A percentile compares a stretch with the other conserved stretches of the same genome.
phyloP scores from a whole-genome alignment of 2,329 filamentous ascomycete genomes.

The Scytalidium lignicola region DNA sequence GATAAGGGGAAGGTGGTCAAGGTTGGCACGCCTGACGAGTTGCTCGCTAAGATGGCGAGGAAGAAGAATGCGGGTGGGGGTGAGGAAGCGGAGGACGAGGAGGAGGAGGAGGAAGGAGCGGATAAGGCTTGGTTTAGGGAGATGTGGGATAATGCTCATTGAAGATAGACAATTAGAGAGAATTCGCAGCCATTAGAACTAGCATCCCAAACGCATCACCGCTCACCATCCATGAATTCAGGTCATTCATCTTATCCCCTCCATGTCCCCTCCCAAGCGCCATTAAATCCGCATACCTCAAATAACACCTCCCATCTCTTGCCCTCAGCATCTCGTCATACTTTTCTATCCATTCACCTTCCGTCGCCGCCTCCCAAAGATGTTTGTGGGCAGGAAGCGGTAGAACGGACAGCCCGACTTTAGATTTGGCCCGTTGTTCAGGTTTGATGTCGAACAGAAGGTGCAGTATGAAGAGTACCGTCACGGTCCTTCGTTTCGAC shows the following conservation, averaged over 20 bases:
- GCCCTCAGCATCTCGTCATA: conserved; percentile 14
- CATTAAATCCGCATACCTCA: conserved; percentile 13
- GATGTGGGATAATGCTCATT: no score
- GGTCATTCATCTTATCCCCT: conserved; percentile 7
- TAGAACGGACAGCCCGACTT: conserved; percentile 12
- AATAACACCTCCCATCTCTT: conserved; percentile 11
- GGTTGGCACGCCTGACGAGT: no score
- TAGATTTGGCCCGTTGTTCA: conserved; percentile 10
- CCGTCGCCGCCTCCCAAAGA: conserved; percentile 10
- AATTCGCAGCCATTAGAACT: conserved; percentile 15
- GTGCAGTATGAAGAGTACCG: conserved; percentile 12
- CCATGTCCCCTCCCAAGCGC: conserved; percentile 9
- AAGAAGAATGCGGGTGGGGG: no score
- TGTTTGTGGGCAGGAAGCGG: conserved; percentile 13
- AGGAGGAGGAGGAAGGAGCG: no score
- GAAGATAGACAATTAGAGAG: no score
- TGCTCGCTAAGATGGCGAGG: no score
- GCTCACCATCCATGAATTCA: conserved; percentile 14
- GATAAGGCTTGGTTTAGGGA: no score
- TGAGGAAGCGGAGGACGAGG: no score
- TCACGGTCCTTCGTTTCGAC: conserved; percentile 13
- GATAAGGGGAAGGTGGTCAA: no score
- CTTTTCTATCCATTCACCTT: conserved; percentile 10
- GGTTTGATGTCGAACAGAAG: conserved; percentile 15
- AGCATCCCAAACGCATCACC: conserved; percentile 13